Percentiles rank a stretch among this genome's conserved stretches.
Conservation (phyloP, 1,284 basidiomycete species). For the Cryptococcus floricola region DNA sequence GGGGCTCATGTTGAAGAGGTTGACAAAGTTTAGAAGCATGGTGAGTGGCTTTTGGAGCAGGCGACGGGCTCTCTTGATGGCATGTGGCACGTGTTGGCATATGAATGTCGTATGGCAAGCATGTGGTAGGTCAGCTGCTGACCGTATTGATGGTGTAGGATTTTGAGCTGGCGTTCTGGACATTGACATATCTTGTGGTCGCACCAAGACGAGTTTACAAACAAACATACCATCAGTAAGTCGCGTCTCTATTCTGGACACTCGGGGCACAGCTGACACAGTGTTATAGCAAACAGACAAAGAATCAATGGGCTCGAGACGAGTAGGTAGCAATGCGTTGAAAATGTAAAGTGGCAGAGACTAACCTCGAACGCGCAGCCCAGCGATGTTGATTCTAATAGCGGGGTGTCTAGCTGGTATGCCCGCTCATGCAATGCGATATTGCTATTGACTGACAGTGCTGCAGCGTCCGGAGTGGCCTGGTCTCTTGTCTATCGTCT, state of each 20-base stretch:
- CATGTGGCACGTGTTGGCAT: not conserved
- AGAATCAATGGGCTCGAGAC: slow-evolving; percentile 94
- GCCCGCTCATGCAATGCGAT: slow-evolving; percentile 26
- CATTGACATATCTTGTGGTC: slow-evolving; percentile 84
- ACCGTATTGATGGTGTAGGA: slow-evolving; percentile 57
- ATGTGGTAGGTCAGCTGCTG: slow-evolving; percentile 3
- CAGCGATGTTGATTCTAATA: slow-evolving; percentile 82
- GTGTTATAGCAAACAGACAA: slow-evolving; percentile 68
- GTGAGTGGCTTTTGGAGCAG: slow-evolving; percentile 50
- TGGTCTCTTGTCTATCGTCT: slow-evolving; percentile 83
- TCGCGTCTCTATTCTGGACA: slow-evolving; percentile 4
- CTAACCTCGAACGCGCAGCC: slow-evolving; percentile 44
- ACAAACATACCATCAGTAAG: slow-evolving; percentile 47
- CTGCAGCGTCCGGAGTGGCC: slow-evolving; percentile 66
- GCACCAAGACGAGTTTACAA: slow-evolving; percentile 80
- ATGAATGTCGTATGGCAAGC: not conserved
- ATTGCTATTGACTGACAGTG: not conserved
- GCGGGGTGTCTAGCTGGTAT: slow-evolving; percentile 68
- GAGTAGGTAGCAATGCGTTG: slow-evolving; percentile 52
- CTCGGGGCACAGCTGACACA: not conserved
- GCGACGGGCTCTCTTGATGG: not conserved
- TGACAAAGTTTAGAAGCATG: slow-evolving; percentile 81
- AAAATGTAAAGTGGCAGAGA: not conserved
- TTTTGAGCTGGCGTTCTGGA: slow-evolving; percentile 91
- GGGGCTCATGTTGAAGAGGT: slow-evolving; percentile 69